These are phyloP conservation scores for Hortiboletus campestris DNA, from an alignment of 768 basidiomycete species.

Conservation along the genomic window DNA sequence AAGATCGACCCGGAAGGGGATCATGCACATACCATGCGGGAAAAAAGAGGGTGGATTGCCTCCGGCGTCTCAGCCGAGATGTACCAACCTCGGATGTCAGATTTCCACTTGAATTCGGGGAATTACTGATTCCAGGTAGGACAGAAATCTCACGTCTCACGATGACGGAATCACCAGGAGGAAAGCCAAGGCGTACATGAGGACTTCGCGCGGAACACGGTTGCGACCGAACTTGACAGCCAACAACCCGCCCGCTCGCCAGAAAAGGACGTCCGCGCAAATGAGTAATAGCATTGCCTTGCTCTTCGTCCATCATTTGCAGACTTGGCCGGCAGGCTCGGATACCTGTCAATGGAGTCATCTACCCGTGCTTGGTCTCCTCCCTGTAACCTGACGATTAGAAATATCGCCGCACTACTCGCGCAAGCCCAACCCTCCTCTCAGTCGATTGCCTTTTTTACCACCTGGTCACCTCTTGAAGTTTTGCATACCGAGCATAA, in stretches of 20 bases:
- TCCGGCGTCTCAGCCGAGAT: slow-evolving; percentile 17
- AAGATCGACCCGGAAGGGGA: slow-evolving; percentile 33
- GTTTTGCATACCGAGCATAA: not conserved
- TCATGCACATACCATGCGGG: slow-evolving; percentile 19
- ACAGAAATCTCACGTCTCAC: slow-evolving; percentile 1
- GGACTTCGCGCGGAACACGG: slow-evolving; percentile 20
- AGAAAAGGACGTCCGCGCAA: slow-evolving; percentile 4
- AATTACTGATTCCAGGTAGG: slow-evolving; percentile 17
- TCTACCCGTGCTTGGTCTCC: not conserved
- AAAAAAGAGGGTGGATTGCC: slow-evolving; percentile 25
- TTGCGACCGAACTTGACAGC: slow-evolving; percentile 10
- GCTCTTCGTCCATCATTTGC: not conserved
- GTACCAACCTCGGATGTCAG: slow-evolving; percentile 10
- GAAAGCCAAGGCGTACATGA: slow-evolving; percentile 17
- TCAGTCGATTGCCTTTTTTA: slow-evolving; percentile 1
- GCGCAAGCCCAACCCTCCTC: not conserved
- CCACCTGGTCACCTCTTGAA: not conserved
- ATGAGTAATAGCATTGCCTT: slow-evolving; percentile 10
- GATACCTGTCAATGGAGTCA: not conserved
- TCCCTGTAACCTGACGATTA: not conserved
- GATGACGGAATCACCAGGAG: slow-evolving; percentile 21
- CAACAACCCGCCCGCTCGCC: slow-evolving; percentile 4
- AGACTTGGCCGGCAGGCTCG: not conserved
- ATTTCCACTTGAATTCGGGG: slow-evolving; percentile 4
- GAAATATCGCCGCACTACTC: slow-evolving; percentile 8